A percentile compares a stretch with the other conserved stretches of the same genome.
These are phyloP conservation scores for Diatrype stigma DNA, from an alignment of 2,329 filamentous ascomycete species.

Conservation along the genomic window DNA sequence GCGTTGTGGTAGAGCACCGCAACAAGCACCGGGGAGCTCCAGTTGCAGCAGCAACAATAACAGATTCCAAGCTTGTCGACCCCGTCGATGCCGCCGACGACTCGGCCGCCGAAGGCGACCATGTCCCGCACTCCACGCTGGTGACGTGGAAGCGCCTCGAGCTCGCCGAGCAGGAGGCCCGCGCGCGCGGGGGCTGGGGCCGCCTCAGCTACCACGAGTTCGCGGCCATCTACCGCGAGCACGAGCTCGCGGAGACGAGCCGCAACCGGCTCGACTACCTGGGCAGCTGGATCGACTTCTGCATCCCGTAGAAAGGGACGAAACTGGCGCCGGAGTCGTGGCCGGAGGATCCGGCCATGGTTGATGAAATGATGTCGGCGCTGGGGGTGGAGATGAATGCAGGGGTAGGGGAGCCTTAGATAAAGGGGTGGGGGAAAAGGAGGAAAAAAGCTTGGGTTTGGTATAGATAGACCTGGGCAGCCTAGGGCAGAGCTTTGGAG, in stretches of 20 bases:
- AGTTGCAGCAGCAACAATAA: too few species aligned
- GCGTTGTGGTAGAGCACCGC: not conserved
- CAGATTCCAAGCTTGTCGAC: conserved; percentile 5
- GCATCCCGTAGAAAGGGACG: conserved; percentile 52
- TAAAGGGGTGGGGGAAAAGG: too few species aligned
- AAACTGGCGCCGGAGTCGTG: too few species aligned
- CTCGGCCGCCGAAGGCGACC: conserved; percentile 25
- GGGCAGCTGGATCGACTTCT: conserved; percentile 86
- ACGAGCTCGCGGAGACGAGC: conserved; percentile 56
- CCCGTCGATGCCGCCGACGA: conserved; percentile 26
- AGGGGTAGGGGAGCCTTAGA: not conserved
- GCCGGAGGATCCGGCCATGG: too few species aligned
- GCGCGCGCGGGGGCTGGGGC: conserved; percentile 72
- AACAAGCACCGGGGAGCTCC: conserved; percentile 4
- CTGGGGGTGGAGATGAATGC: too few species aligned
- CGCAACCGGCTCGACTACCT: conserved; percentile 72
- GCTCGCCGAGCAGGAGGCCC: conserved; percentile 63
- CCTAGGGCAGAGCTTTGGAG: too few species aligned
- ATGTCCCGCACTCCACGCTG: conserved; percentile 33
- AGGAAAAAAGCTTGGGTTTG: too few species aligned
- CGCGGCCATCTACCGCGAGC: conserved; percentile 58
- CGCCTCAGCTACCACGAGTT: conserved; percentile 78
- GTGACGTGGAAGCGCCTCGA: conserved; percentile 54
- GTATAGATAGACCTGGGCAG: too few species aligned
- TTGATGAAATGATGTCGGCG: too few species aligned